Conservation (phyloP, 2,329 filamentous ascomycete species). For the Fusarium xylarioides region DNA sequence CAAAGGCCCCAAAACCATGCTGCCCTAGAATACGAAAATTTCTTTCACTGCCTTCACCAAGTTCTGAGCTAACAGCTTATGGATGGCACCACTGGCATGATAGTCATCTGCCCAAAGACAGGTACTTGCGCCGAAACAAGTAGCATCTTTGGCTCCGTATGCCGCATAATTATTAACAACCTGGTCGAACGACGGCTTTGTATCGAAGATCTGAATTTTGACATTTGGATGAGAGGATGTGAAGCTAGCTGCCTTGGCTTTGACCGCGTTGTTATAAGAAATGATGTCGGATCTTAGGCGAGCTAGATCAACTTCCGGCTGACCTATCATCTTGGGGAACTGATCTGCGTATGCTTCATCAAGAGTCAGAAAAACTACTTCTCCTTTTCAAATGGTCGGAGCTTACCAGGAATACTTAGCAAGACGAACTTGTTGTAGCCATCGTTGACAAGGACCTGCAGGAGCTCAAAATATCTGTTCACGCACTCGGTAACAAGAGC, state of each 20-base stretch:
- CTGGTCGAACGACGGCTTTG: conserved; percentile 20
- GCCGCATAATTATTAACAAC: conserved; percentile 6
- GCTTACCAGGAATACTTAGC: conserved; percentile 16
- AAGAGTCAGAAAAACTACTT: background rate
- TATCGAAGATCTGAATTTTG: conserved; percentile 23
- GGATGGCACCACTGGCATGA: conserved; percentile 31
- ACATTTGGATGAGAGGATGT: conserved; percentile 4
- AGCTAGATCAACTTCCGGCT: conserved; percentile 7
- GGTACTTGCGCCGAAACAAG: conserved; percentile 19
- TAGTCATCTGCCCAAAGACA: conserved; percentile 34
- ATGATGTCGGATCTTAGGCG: conserved; percentile 16
- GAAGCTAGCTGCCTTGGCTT: conserved; percentile 3
- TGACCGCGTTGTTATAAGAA: conserved; percentile 26
- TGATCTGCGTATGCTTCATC: conserved; percentile 17
- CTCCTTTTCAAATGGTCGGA: accelerated
- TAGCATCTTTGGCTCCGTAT: conserved; percentile 29
- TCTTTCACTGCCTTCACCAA: conserved; percentile 1
- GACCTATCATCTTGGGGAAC: conserved; percentile 24
- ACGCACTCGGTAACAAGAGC: conserved; percentile 23
- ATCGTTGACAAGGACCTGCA: conserved; percentile 10
- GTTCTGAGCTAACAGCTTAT: conserved; percentile 25
- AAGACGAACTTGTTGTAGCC: conserved; percentile 25
- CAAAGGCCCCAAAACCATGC: accelerated
- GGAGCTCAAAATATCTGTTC: conserved; percentile 28
- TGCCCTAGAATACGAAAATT: background rate